phyloP scores from a whole-genome alignment of 73 alveolate genomes.

The Paramecium primaurelia region DNA sequence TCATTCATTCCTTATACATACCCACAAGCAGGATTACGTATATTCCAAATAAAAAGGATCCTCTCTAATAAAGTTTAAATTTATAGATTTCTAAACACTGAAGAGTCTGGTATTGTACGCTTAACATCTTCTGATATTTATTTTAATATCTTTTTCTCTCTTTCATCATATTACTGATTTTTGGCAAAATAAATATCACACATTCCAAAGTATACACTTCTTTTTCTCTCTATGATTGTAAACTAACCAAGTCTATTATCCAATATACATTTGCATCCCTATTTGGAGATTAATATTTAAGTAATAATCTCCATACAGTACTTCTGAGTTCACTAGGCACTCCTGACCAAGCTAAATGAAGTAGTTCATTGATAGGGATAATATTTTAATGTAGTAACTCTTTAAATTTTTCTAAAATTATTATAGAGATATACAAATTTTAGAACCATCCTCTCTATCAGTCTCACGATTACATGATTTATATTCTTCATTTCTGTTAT shows the following conservation, averaged over 20 bases:
- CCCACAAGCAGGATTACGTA: conserved; percentile 63
- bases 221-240: conserved; percentile 45
- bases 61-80: conserved; percentile 42
- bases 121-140: conserved; percentile 47
- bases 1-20: conserved; percentile 62
- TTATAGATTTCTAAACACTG: conserved; percentile 6
- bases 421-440: not conserved
- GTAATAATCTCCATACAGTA: conserved; percentile 43
- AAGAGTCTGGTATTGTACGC: conserved; percentile 43
- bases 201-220: conserved; percentile 28
- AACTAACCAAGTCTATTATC: conserved; percentile 2
- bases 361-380: conserved; percentile 12
- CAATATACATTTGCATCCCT: conserved; percentile 56
- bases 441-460: not conserved
- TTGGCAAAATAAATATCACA: conserved; percentile 55
- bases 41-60: conserved; percentile 55
- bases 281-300: conserved; percentile 53
- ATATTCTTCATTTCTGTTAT: conserved; percentile 31
- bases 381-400: conserved; percentile 1
- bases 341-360: conserved; percentile 24
- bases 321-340: conserved; percentile 53
- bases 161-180: conserved; percentile 42
- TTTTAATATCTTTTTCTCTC: conserved; percentile 42
- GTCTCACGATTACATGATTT: conserved; percentile 19
- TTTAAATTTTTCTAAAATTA: not conserved